Base-by-base conservation (phyloP, 2,329 filamentous ascomycete genomes). In the Cytospora mali region DNA sequence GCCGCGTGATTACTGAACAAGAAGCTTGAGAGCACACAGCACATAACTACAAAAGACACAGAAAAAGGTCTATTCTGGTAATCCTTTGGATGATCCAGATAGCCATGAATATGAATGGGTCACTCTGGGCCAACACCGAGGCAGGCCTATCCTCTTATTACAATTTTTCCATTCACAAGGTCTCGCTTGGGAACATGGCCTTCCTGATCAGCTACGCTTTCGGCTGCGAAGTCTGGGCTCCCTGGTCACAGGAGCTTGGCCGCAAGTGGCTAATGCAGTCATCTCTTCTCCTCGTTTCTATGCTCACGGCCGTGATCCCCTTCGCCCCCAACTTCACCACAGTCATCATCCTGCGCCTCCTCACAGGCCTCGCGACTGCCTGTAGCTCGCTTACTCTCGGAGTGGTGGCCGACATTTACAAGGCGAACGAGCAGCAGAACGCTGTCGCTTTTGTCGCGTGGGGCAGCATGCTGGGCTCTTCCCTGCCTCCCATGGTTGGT, bases 301-400 rank as follows among this genome's bases (percentile, higher is more conserved):
- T 84, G 9, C 82, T 79, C 76, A 80, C 82, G 62, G 68, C 84
- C 0, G 77, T 78, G 0, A 73, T 75, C 13, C 80, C 75, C 0
- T 64, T 81, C 11, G 75, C 79, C 0, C 72, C 68, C 60, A 78
- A 74, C 66, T 79, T 72, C 67, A 76, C 70, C 4, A 75, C 73
- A 1, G 74, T 81, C 29, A 65, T 84, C 2, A 70, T 78, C 14
- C 76, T 74, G 60, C 75, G 82, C 64, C 75, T 75, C 0, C 70
- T 81, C 1, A 58, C 84, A 48, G 86, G 86, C 62, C 74, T 88
- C 4, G 87, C 82, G 6, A 86, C 85, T 2, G 86, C 85, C 4
- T 87, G 87, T 57, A 86, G 86, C 6, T 85, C 84, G 3, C 85
- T 89, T 29, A 89, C 86, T 0, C 73, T 89, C 4, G 86, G 86